Percentiles rank a stretch among this genome's conserved stretches.
Evolutionary conservation across 2,329 filamentous ascomycete genomes (phyloP).

Genomic region (Byssothecium circinans): DNA sequence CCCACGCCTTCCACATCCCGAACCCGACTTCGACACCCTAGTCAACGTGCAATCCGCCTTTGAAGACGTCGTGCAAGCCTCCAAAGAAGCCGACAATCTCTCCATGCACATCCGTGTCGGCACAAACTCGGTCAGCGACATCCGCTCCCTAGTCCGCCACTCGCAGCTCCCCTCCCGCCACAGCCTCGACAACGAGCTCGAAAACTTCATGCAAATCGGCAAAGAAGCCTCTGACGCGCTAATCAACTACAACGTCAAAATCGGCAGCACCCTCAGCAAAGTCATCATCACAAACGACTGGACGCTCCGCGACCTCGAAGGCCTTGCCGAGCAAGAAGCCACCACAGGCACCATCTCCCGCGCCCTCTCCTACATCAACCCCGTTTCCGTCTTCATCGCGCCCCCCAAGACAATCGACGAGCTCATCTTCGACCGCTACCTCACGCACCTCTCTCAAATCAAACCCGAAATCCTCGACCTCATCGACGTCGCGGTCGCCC

Average conservation of each 20-base stretch:
- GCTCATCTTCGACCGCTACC: conserved; percentile 71
- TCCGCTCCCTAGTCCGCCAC: conserved; percentile 71
- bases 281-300: conserved; percentile 75
- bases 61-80: conserved; percentile 71
- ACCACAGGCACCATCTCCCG: conserved; percentile 42
- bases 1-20: conserved; percentile 15
- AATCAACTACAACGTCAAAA: conserved; percentile 74
- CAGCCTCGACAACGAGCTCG: conserved; percentile 74
- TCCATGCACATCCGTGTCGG: conserved; percentile 79
- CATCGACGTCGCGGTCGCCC: conserved; percentile 69
- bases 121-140: conserved; percentile 72
- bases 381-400: conserved; percentile 59
- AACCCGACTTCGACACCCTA: conserved; percentile 69
- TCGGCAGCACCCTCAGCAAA: conserved; percentile 72
- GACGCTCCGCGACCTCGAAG: conserved; percentile 70
- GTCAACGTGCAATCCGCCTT: conserved; percentile 76
- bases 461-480: conserved; percentile 69
- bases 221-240: conserved; percentile 66
- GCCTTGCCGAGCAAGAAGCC: conserved; percentile 53
- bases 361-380: conserved; percentile 50
- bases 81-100: conserved; percentile 65
- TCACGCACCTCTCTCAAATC: conserved; percentile 69
- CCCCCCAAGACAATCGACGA: conserved; percentile 37
- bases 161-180: conserved; percentile 68
- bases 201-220: conserved; percentile 72